Evolutionary conservation across 371 early-diverging fungal genomes (phyloP), one percentile per base, ranked within the genome.

Genomic region (Apophysomyces trapeziformis): DNA sequence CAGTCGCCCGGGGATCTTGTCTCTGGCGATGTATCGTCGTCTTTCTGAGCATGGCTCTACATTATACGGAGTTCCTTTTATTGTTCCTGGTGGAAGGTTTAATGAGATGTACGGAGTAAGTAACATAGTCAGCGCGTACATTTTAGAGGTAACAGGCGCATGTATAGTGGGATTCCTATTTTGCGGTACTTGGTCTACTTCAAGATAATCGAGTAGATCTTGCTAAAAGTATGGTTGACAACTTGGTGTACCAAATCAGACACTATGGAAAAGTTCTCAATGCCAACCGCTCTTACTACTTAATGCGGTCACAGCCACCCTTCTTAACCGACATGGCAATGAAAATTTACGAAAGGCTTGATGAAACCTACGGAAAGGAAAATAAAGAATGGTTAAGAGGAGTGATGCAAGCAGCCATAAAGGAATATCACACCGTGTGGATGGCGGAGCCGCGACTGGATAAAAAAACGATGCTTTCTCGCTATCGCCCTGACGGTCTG

Each of bases 231-330:
- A 98, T 98, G 97, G 92, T 95, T 6, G 95, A 96, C 69, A 94
- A 98, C 74, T 97, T 98, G 79, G 86, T 85, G 12, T 96, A 95
- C 75, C 90, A 95, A 76, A 96, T 97, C 71, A 90, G 90, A 61
- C 94, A 96, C 75, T 98, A 98, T 67, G 96, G 96, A 62, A 96
- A 96, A 75, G 96, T 97, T 61, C 79, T 97, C 57, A 97, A 97
- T 72, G 98, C 97, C 68, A 96, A 96, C 77, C 90, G 98, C n/a
- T 90, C 91, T 45, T 97, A 97, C 83, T 97, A 97, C 72, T 79
- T 98, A 58, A 92, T 89, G 6, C 88, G 98, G n/a, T 95, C 96
- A 7, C 97, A 98, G 75, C 98, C 98, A 16, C 98, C 98, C 5
- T 96, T 98, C 74, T 77, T 98, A 61, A 96, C 96, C 0, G 96